Percentiles rank a stretch among this genome's conserved stretches.
Conservation (phyloP, 768 basidiomycete genomes). For the Candolleomyces aberdarensis region DNA sequence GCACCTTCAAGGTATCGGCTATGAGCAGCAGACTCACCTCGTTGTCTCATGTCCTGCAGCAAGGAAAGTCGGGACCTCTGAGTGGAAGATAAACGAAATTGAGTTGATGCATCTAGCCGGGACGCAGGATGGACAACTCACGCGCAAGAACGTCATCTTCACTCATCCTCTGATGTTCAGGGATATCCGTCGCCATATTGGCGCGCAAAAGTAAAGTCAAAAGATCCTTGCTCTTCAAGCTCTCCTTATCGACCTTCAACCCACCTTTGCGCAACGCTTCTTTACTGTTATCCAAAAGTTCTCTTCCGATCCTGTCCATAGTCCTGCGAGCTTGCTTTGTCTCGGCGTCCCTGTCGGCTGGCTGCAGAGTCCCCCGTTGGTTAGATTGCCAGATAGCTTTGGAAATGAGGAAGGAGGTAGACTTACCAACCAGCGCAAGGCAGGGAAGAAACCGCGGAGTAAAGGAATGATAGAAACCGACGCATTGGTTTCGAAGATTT, state of each 20-base stretch:
- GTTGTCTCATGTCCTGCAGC: conserved; percentile 62
- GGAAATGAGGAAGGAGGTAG: not conserved
- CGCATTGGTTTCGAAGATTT: conserved; percentile 44
- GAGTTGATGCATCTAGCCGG: not conserved
- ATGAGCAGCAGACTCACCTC: conserved; percentile 1
- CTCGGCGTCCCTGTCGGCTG: conserved; percentile 26
- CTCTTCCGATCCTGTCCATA: conserved; percentile 48
- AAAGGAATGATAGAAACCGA: conserved; percentile 31
- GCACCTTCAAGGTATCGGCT: not conserved
- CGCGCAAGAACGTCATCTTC: conserved; percentile 61
- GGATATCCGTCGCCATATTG: conserved; percentile 60
- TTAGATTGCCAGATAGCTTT: not conserved
- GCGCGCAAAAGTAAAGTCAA: conserved; percentile 59
- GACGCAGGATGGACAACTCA: conserved; percentile 23
- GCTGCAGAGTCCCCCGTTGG: conserved; percentile 18
- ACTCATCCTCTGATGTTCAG: conserved; percentile 49
- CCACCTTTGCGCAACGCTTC: conserved; percentile 23
- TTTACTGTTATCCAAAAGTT: conserved; percentile 52
- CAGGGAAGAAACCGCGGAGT: conserved; percentile 32
- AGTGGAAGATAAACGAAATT: not conserved
- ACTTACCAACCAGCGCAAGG: conserved; percentile 35
- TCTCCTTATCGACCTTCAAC: conserved; percentile 24
- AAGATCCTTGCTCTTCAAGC: conserved; percentile 47
- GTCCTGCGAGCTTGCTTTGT: conserved; percentile 30
- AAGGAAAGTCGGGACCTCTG: conserved; percentile 62